Percentiles rank a stretch among this genome's conserved stretches.
These are phyloP conservation scores for Pythium rhizo-oryzae DNA, from an alignment of 352 stramenopile species.

Conservation along the genomic window DNA sequence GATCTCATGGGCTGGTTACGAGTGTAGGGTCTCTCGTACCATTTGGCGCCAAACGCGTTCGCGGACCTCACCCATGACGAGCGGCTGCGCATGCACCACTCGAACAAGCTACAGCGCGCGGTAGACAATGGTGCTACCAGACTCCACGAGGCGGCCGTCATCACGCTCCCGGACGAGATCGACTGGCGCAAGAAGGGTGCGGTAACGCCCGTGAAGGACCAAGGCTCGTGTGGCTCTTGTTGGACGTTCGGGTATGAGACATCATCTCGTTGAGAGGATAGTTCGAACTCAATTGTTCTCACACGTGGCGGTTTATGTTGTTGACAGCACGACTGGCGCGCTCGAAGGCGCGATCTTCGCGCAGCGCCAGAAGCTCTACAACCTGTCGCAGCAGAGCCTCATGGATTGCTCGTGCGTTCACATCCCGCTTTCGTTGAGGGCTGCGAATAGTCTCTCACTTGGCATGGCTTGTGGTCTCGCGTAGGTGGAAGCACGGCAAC, in stretches of 20 bases:
- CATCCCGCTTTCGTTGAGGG: too few relatives aligned
- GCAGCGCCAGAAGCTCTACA: conserved; percentile 74
- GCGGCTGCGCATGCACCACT: conserved; percentile 48
- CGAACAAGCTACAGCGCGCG: conserved; percentile 49
- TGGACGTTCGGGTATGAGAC: conserved; percentile 86
- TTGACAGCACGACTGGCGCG: conserved; percentile 70
- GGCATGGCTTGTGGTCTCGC: background rate
- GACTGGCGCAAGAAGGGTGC: conserved; percentile 89
- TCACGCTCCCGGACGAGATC: conserved; percentile 60
- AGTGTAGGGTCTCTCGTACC: conserved; percentile 67
- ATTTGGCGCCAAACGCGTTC: conserved; percentile 82
- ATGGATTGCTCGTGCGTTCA: conserved; percentile 87
- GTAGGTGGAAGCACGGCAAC: conserved; percentile 90
- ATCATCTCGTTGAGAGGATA: too few relatives aligned
- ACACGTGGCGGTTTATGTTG: background rate
- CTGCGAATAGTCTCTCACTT: too few relatives aligned
- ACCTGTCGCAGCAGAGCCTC: conserved; percentile 90
- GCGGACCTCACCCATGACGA: conserved; percentile 82
- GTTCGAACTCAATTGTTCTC: too few relatives aligned
- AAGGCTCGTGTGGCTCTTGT: conserved; percentile 91
- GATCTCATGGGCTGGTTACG: background rate
- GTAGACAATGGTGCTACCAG: conserved; percentile 62
- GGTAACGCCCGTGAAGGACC: conserved; percentile 91
- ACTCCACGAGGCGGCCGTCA: conserved; percentile 40
- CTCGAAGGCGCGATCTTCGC: conserved; percentile 77